Evolutionary conservation across 192 early-diverging fungal genomes (phyloP).

Genomic region (Hyaloraphidium curvatum): DNA sequence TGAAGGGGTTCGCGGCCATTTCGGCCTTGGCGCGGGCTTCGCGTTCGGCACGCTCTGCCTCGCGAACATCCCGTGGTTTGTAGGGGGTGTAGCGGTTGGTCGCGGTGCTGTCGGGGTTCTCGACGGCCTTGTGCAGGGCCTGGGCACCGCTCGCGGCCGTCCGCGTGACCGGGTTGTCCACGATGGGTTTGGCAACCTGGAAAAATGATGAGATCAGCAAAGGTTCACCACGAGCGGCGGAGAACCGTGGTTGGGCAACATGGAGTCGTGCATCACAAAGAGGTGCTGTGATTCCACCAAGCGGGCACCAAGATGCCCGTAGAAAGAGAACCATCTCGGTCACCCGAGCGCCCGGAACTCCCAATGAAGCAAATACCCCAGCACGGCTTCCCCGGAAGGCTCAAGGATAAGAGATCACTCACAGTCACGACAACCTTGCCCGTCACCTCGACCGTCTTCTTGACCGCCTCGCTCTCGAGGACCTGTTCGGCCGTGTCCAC

Average conservation of each 20-base stretch:
- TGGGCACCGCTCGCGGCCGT: constrained; percentile 20
- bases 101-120: constrained; percentile 9
- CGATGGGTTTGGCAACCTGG: constrained; percentile 31
- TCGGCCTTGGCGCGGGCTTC: constrained; percentile 18
- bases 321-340: too few species aligned
- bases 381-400: neutral
- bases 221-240: neutral
- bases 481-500: constrained; percentile 52
- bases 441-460: constrained; percentile 3
- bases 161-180: constrained; percentile 30
- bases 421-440: constrained; percentile 15
- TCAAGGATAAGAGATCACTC: neutral
- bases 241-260: neutral
- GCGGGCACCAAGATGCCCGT: too few species aligned
- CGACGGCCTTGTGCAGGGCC: constrained; percentile 18
- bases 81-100: constrained; percentile 22
- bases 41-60: constrained; percentile 7
- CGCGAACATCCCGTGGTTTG: constrained; percentile 21
- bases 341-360: too few species aligned
- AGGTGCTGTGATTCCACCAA: too few species aligned
- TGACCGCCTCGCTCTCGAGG: constrained; percentile 31
- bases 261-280: neutral
- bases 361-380: neutral
- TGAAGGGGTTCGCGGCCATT: constrained; percentile 10
- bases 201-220: neutral